A percentile compares a stretch with the other conserved stretches of the same genome.
These are phyloP conservation scores for Ampelocalamus luodianensis DNA, from an alignment of 176 grass and related monocot species.

Conservation along the genomic window DNA sequence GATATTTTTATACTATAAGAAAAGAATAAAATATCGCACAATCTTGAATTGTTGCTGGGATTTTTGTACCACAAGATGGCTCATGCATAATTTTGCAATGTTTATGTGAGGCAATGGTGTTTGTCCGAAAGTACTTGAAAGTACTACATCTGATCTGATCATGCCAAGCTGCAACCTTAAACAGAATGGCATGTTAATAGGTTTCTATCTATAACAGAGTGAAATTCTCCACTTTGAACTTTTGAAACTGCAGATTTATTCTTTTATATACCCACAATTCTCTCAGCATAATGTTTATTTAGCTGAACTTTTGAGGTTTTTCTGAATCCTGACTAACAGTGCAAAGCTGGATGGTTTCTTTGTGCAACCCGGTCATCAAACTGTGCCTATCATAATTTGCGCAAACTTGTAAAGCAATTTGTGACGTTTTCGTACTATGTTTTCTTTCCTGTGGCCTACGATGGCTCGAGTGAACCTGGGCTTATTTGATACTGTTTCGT, in stretches of 20 bases:
- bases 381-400: conserved; percentile 26
- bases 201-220: background rate
- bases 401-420: conserved; percentile 30
- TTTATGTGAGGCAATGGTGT: background rate
- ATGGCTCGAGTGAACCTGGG: conserved; percentile 7
- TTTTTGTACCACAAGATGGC: background rate
- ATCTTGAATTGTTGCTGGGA: background rate
- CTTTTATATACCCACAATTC: conserved; percentile 3
- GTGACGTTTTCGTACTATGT: background rate
- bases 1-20: conserved; percentile 12
- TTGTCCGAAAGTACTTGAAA: background rate
- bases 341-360: background rate
- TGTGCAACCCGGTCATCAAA: conserved; percentile 12
- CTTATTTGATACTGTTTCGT: too few species aligned
- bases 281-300: background rate
- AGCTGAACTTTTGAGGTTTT: conserved; percentile 28
- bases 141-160: background rate
- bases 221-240: conserved; percentile 10
- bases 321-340: background rate
- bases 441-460: conserved; percentile 16
- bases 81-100: background rate
- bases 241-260: conserved; percentile 4
- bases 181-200: background rate
- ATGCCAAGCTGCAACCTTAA: background rate
- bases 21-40: background rate